phyloP scores from a whole-genome alignment of 441 rosid genomes.

The Raphanus hybrid region DNA sequence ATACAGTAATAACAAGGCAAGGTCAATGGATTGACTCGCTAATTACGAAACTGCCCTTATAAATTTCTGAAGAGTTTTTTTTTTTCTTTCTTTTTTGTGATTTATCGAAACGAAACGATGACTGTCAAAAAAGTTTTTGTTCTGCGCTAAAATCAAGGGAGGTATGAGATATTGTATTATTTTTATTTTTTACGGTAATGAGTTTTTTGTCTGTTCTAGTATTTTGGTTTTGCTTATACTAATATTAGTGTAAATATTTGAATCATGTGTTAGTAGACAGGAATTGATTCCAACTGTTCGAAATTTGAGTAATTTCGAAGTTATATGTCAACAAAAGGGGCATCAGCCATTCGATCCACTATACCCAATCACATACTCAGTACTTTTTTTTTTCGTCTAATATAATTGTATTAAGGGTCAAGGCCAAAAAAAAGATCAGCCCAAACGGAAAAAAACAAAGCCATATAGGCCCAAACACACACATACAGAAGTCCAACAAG shows the following conservation, averaged over 20 bases:
- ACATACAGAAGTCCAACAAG: too few species aligned
- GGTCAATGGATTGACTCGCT: constrained; percentile 41
- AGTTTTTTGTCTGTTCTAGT: background rate
- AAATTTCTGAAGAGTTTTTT: constrained; percentile 16
- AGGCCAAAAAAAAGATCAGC: too few species aligned
- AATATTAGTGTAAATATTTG: constrained; percentile 13
- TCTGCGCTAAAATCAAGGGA: constrained; percentile 11
- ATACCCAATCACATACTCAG: background rate
- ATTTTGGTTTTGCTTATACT: background rate
- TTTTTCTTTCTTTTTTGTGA: background rate
- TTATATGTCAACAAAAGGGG: background rate
- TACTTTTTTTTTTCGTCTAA: background rate
- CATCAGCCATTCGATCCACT: background rate
- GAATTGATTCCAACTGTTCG: background rate
- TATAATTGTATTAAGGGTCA: too few species aligned
- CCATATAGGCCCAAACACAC: too few species aligned
- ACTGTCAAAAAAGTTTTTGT: constrained; percentile 28
- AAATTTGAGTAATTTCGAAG: background rate
- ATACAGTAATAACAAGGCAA: background rate
- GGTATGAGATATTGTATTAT: background rate
- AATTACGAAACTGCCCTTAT: background rate
- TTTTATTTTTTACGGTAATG: too few species aligned
- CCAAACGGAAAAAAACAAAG: too few species aligned
- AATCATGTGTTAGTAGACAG: constrained; percentile 2
- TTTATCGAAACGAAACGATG: constrained; percentile 38